Conservation (phyloP, 73 alveolate genomes). For the Paramecium caudatum region DNA sequence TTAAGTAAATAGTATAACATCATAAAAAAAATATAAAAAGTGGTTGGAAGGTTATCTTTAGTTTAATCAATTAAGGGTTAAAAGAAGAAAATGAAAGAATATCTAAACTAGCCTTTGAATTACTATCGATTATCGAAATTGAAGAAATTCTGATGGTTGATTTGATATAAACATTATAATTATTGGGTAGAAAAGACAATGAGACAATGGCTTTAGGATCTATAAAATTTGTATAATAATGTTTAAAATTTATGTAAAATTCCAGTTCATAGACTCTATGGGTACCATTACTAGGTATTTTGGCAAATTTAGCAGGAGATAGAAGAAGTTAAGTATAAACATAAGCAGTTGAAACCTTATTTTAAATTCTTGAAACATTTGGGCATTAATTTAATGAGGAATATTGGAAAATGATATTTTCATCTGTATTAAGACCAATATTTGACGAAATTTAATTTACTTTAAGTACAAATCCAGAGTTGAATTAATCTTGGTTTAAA, state of each 20-base stretch:
- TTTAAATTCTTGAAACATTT: conserved; percentile 30
- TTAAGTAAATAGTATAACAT: conserved; percentile 57
- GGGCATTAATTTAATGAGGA: conserved; percentile 66
- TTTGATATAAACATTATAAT: conserved; percentile 41
- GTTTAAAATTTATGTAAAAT: conserved; percentile 28
- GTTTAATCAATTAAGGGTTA: conserved; percentile 57
- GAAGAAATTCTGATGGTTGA: conserved; percentile 58
- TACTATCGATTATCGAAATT: conserved; percentile 27
- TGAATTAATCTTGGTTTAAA: conserved; percentile 65
- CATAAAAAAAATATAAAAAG: conserved; percentile 47
- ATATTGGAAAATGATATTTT: conserved; percentile 74
- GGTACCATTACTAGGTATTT: conserved; percentile 73
- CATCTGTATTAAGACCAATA: conserved; percentile 72
- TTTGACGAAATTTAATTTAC: conserved; percentile 78
- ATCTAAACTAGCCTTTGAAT: conserved; percentile 68
- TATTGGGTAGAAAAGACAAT: conserved; percentile 67
- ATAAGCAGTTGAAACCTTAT: conserved; percentile 66
- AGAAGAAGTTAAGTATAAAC: conserved; percentile 66
- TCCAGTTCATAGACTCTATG: neutral
- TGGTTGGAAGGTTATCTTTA: conserved; percentile 72
- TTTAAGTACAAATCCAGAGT: conserved; percentile 47
- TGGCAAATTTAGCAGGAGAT: conserved; percentile 70
- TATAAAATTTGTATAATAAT: conserved; percentile 58
- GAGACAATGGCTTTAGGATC: conserved; percentile 71
- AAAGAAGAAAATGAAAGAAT: conserved; percentile 69